A percentile compares a stretch with the other conserved stretches of the same genome.
Conservation (phyloP, 352 stramenopile genomes). For the Phytopythium aichiense region DNA sequence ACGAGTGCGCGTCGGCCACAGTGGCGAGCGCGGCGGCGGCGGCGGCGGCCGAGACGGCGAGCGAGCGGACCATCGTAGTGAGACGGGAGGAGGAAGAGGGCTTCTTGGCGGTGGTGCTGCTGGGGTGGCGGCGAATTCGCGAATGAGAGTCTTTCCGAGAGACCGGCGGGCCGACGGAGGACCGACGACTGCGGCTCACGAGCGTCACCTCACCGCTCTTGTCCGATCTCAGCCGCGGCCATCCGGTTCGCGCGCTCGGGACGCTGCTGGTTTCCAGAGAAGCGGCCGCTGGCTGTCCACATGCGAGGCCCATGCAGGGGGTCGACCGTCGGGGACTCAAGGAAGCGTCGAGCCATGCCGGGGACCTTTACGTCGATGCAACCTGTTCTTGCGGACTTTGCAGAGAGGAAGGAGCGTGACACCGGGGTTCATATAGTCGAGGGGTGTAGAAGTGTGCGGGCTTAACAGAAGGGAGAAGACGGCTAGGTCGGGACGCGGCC, state of each 20-base stretch:
- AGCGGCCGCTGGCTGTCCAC: neutral
- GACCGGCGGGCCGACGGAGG: neutral
- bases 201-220: neutral
- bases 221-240: neutral
- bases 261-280: conserved; percentile 1
- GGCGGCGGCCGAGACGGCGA: neutral
- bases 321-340: neutral
- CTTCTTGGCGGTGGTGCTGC: neutral
- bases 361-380: neutral
- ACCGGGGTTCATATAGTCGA: neutral
- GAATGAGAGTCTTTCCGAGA: neutral
- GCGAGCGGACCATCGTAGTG: neutral
- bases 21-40: conserved; percentile 12
- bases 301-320: too few relatives aligned
- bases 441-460: neutral
- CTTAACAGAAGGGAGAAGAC: neutral
- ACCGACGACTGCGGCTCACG: neutral
- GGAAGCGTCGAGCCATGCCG: neutral
- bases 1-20: conserved; percentile 23
- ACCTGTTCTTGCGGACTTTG: neutral
- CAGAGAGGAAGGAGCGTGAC: neutral
- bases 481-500: neutral
- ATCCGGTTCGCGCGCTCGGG: neutral
- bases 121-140: neutral
- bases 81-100: conserved; percentile 1